phyloP scores from a whole-genome alignment of 345 rosid species.

The Noccaea caerulescens region DNA sequence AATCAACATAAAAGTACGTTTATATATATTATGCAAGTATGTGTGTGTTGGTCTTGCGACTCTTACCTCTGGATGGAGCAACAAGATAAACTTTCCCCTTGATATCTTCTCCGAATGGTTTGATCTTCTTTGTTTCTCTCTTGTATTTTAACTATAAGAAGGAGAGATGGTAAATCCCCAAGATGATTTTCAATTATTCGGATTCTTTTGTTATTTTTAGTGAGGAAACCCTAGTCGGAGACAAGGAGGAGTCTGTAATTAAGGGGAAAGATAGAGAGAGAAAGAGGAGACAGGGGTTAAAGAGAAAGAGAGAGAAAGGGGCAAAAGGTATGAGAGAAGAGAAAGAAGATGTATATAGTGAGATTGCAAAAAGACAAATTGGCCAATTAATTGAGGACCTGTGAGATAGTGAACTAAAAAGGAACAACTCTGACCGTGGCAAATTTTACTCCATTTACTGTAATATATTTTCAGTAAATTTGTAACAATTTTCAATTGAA shows the following conservation, averaged over 20 bases:
- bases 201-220: constrained; percentile 1
- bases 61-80: constrained; percentile 24
- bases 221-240: constrained; percentile 46
- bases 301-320: constrained; percentile 10
- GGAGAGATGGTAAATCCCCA: neutral
- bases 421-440: constrained; percentile 6
- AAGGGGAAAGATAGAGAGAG: constrained; percentile 44
- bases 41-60: constrained; percentile 25
- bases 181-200: constrained; percentile 24
- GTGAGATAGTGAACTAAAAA: constrained; percentile 24
- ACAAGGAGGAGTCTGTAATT: constrained; percentile 25
- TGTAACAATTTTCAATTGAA: neutral
- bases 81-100: constrained; percentile 13
- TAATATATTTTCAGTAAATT: neutral
- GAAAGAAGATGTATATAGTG: constrained; percentile 32
- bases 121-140: constrained; percentile 30
- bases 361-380: constrained; percentile 36
- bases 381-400: constrained; percentile 40
- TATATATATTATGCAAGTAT: constrained; percentile 1
- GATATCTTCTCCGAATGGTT: constrained; percentile 17
- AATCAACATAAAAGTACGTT: neutral
- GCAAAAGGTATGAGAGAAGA: constrained; percentile 33
- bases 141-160: constrained; percentile 4
- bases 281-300: neutral
- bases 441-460: constrained; percentile 17